These are phyloP conservation scores for Xylaria castorea DNA, from an alignment of 495 filamentous ascomycete genomes.

Conservation along the genomic window DNA sequence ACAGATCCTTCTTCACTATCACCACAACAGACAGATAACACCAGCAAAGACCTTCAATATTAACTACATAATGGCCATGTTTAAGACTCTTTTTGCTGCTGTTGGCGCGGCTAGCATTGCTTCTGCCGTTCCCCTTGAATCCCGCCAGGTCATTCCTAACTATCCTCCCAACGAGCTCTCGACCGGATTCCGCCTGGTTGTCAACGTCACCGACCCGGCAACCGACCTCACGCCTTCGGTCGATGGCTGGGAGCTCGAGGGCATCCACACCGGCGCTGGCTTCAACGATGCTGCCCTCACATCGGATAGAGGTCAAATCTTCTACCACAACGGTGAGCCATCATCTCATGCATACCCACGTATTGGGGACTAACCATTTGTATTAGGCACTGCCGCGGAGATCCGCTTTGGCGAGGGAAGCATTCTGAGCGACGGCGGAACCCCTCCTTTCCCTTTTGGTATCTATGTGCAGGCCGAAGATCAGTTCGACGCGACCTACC, in stretches of 20 bases:
- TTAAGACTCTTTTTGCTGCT: slow-evolving; percentile 11
- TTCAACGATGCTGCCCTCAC: slow-evolving; percentile 40
- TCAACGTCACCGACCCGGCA: slow-evolving; percentile 36
- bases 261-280: slow-evolving; percentile 43
- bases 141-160: slow-evolving; percentile 18
- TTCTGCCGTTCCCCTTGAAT: slow-evolving; percentile 4
- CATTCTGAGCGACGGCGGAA: slow-evolving; percentile 43
- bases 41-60: too few relatives aligned
- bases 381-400: slow-evolving; percentile 35
- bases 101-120: slow-evolving; percentile 19
- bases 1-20: slow-evolving; percentile 7
- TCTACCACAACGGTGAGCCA: slow-evolving; percentile 43
- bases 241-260: slow-evolving; percentile 32
- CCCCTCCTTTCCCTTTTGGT: slow-evolving; percentile 40
- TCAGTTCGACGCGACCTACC: slow-evolving; percentile 31
- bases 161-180: slow-evolving; percentile 25
- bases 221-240: slow-evolving; percentile 38
- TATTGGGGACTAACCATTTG: slow-evolving; percentile 7
- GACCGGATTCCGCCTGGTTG: slow-evolving; percentile 41
- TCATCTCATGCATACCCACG: not conserved
- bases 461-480: slow-evolving; percentile 31
- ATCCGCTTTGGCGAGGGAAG: slow-evolving; percentile 27
- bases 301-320: slow-evolving; percentile 33
- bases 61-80: slow-evolving; percentile 12
- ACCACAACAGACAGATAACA: not conserved